phyloP scores from a whole-genome alignment of 495 filamentous ascomycete species.

The Neurospora cerealis region DNA sequence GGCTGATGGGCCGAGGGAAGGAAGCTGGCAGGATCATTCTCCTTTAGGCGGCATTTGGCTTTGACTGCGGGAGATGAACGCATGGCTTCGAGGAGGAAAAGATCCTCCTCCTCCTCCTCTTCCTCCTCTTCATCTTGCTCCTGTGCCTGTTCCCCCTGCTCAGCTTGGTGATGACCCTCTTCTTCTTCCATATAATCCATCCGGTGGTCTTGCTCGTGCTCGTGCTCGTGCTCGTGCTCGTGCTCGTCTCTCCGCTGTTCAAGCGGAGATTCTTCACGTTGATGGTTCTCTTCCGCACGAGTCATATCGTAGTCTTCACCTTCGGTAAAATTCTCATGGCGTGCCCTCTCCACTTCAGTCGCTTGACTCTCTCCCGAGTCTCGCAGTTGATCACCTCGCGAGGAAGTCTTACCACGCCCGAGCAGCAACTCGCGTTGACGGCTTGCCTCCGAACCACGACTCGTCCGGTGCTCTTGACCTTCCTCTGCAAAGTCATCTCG shows the following conservation, averaged over 20 bases:
- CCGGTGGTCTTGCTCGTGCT: neutral
- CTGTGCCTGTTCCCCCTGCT: neutral
- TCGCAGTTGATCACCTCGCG: neutral
- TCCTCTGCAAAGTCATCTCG: neutral
- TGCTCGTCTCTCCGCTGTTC: slow-evolving; percentile 4
- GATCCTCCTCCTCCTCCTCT: slow-evolving; percentile 32
- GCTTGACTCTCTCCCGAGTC: neutral
- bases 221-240: slow-evolving; percentile 1
- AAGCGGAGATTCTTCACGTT: neutral
- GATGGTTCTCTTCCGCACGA: neutral
- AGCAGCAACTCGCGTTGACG: neutral
- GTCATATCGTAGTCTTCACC: neutral
- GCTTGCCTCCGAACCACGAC: neutral
- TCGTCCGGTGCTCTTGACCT: neutral
- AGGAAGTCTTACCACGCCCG: neutral
- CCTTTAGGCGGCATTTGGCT: neutral
- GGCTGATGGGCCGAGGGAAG: neutral
- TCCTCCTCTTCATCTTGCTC: slow-evolving; percentile 13
- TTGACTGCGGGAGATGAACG: slow-evolving; percentile 8
- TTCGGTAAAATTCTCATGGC: neutral
- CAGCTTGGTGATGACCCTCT: neutral
- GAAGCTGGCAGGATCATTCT: neutral
- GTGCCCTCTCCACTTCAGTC: neutral
- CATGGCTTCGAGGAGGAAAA: slow-evolving; percentile 37
- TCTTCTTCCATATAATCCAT: neutral